Evolutionary conservation across 768 basidiomycete species (phyloP).

Genomic region (Myochromella boudieri): DNA sequence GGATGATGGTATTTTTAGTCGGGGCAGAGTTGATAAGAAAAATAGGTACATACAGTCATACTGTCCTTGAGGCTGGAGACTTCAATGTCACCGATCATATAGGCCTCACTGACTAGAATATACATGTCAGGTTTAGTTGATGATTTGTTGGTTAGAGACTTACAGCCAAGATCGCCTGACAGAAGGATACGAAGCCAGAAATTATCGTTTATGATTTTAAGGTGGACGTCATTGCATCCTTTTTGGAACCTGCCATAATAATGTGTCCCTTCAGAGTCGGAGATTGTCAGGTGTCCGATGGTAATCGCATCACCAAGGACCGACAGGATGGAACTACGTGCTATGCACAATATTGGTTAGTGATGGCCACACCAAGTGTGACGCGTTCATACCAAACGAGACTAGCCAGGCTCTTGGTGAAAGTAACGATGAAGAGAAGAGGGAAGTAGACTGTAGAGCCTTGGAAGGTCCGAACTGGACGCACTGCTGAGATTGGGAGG

Average conservation of each 20-base stretch:
- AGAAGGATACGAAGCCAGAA: slow-evolving; percentile 70
- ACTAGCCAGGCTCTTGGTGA: slow-evolving; percentile 49
- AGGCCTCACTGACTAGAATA: slow-evolving; percentile 71
- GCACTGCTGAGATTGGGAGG: slow-evolving; percentile 37
- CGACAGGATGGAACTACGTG: slow-evolving; percentile 59
- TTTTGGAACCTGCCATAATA: slow-evolving; percentile 59
- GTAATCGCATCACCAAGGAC: slow-evolving; percentile 59
- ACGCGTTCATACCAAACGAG: slow-evolving; percentile 41
- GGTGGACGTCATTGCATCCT: slow-evolving; percentile 59
- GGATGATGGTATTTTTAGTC: slow-evolving; percentile 13
- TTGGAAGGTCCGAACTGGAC: slow-evolving; percentile 44
- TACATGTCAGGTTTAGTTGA: slow-evolving; percentile 15
- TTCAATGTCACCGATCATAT: slow-evolving; percentile 70
- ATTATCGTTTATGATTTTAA: slow-evolving; percentile 56
- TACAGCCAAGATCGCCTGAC: slow-evolving; percentile 69
- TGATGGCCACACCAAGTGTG: slow-evolving; percentile 1
- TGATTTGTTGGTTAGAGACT: slow-evolving; percentile 23
- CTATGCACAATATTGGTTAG: slow-evolving; percentile 29
- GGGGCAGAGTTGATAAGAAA: slow-evolving; percentile 3
- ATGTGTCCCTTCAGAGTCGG: slow-evolving; percentile 58
- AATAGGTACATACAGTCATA: slow-evolving; percentile 54
- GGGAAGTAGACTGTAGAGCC: slow-evolving; percentile 40
- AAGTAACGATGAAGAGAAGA: slow-evolving; percentile 43
- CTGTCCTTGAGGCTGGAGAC: slow-evolving; percentile 57
- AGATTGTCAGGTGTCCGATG: slow-evolving; percentile 59